Conservation (phyloP, 495 filamentous ascomycete genomes). For the Aspergillus diversus region DNA sequence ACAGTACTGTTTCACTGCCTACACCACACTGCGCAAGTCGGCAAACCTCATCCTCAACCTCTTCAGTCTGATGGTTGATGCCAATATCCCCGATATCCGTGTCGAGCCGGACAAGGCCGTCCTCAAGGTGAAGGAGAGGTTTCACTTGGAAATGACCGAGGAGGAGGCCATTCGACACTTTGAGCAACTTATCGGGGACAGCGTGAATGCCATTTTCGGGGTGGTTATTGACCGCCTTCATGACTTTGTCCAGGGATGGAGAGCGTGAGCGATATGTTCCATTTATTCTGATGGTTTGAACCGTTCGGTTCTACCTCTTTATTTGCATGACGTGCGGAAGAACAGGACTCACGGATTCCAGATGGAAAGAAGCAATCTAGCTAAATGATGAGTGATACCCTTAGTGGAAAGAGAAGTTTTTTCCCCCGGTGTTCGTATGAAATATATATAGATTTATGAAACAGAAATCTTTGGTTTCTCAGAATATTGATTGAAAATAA, state of each 20-base stretch:
- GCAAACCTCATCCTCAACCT: conserved; percentile 93
- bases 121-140: conserved; percentile 90
- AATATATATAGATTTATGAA: conserved; percentile 4
- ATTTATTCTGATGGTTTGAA: not conserved
- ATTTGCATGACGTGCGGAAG: not conserved
- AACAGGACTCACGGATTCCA: not conserved
- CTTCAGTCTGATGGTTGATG: conserved; percentile 95
- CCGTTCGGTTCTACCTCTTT: not conserved
- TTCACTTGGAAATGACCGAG: conserved; percentile 89
- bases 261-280: conserved; percentile 53
- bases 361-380: not conserved
- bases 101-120: conserved; percentile 92
- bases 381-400: conserved; percentile 2
- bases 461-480: too few relatives aligned
- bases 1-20: conserved; percentile 94
- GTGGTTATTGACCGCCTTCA: conserved; percentile 95
- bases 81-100: conserved; percentile 93
- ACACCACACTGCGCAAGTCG: conserved; percentile 85
- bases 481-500: too few relatives aligned
- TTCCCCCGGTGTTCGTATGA: not conserved
- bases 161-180: conserved; percentile 90
- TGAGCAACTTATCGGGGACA: conserved; percentile 86
- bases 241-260: conserved; percentile 89
- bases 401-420: not conserved
- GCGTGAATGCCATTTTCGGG: conserved; percentile 82